Evolutionary conservation across 1,284 basidiomycete species (phyloP).

Genomic region (Tilletia caries): DNA sequence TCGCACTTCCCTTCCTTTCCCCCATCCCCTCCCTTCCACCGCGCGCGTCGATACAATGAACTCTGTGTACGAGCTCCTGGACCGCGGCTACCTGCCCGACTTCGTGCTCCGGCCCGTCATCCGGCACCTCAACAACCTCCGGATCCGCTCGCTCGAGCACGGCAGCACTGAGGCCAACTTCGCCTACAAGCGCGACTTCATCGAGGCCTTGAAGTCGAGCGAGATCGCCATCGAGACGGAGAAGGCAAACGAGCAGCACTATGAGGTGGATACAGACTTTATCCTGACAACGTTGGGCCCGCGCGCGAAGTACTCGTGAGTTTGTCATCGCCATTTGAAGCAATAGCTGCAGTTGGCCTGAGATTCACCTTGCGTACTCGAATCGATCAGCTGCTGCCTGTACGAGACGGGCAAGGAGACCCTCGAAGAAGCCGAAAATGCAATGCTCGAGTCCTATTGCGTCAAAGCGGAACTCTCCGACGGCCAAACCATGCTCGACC

Average conservation of each 20-base stretch:
- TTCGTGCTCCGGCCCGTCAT: slow-evolving; percentile 64
- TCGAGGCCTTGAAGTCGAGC: slow-evolving; percentile 55
- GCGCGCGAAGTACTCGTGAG: slow-evolving; percentile 34
- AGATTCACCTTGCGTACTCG: too few relatives aligned
- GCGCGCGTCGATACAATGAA: slow-evolving; percentile 18
- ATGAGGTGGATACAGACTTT: slow-evolving; percentile 61
- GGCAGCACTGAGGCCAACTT: not conserved
- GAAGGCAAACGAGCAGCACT: slow-evolving; percentile 75
- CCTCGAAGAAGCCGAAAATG: slow-evolving; percentile 65
- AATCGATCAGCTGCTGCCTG: slow-evolving; percentile 60
- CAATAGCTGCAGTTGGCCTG: too few relatives aligned
- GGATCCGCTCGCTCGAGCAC: slow-evolving; percentile 62
- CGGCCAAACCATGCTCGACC: slow-evolving; percentile 67
- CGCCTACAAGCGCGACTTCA: slow-evolving; percentile 46
- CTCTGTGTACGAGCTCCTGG: slow-evolving; percentile 28
- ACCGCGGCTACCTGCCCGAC: slow-evolving; percentile 55
- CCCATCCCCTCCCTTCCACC: too few relatives aligned
- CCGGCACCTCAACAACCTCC: slow-evolving; percentile 63
- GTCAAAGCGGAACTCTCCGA: slow-evolving; percentile 66
- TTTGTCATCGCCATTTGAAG: too few relatives aligned
- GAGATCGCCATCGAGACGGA: slow-evolving; percentile 68
- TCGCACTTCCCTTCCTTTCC: too few relatives aligned
- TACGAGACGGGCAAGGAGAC: slow-evolving; percentile 68
- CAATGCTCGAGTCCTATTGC: slow-evolving; percentile 70
- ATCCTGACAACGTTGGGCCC: slow-evolving; percentile 42